These are phyloP conservation scores for Cladophialophora exuberans DNA, from an alignment of 2,329 filamentous ascomycete species.

Conservation along the genomic window DNA sequence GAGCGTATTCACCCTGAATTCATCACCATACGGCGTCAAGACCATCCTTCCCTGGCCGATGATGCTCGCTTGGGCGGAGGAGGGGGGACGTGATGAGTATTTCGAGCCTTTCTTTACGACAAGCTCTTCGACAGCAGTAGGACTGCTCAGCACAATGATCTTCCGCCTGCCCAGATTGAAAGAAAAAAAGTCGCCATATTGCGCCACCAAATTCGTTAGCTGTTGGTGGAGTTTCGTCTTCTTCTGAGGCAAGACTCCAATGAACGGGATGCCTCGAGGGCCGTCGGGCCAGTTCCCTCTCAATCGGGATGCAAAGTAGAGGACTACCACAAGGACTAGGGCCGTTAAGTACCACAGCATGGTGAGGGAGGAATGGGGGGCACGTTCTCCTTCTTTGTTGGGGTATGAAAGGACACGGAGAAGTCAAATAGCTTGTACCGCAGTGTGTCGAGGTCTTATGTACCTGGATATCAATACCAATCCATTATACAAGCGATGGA, in stretches of 20 bases:
- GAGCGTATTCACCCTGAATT: constrained; percentile 18
- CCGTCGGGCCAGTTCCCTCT: constrained; percentile 2
- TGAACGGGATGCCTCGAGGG: constrained; percentile 4
- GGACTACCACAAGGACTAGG: neutral
- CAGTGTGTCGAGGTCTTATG: too few species aligned
- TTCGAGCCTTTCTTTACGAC: constrained; percentile 20
- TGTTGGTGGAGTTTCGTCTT: constrained; percentile 6
- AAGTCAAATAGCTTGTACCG: too few species aligned
- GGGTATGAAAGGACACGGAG: too few species aligned
- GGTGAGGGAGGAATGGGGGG: neutral
- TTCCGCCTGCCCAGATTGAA: constrained; percentile 13
- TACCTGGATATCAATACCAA: too few species aligned
- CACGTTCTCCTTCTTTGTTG: neutral
- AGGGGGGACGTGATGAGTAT: constrained; percentile 14
- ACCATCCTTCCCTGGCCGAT: constrained; percentile 14
- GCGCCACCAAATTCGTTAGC: constrained; percentile 5
- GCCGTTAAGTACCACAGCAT: constrained; percentile 3
- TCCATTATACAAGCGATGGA: too few species aligned
- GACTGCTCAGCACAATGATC: constrained; percentile 22
- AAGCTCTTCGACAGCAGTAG: constrained; percentile 17
- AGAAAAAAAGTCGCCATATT: constrained; percentile 23
- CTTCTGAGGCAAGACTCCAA: constrained; percentile 10
- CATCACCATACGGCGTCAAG: constrained; percentile 16
- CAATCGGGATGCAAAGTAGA: neutral
- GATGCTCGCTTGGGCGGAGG: constrained; percentile 13